Evolutionary conservation across 23 red algal genomes (phyloP).

Genomic region (Chondrus crispus): DNA sequence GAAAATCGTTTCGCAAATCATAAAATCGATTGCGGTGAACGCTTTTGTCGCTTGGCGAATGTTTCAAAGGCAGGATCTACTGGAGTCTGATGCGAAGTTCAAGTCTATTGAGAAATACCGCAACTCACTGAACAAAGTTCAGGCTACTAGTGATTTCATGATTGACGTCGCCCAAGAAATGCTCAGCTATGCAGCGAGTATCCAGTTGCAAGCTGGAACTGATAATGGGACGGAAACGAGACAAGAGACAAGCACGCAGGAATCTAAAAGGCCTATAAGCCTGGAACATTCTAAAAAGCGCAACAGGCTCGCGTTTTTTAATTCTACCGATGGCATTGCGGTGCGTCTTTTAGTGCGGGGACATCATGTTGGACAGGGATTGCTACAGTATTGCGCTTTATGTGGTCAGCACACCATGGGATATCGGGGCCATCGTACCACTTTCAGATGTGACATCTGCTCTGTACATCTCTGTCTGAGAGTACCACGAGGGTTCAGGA

Average conservation of each 20-base stretch:
- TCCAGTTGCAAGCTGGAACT: neutral
- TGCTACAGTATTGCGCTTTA: neutral
- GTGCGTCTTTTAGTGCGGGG: neutral
- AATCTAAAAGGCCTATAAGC: no score
- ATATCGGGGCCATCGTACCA: neutral
- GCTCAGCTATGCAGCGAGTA: neutral
- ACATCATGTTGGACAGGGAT: neutral
- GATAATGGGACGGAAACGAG: no score
- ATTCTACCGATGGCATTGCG: neutral
- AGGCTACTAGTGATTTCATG: neutral
- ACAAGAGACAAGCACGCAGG: no score
- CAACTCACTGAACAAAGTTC: neutral
- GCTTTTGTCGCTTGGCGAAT: neutral
- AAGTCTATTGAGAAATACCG: neutral
- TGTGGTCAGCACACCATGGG: neutral
- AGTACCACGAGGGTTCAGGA: neutral
- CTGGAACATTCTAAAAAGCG: neutral
- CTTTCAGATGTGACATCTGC: neutral
- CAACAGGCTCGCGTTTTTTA: constrained; percentile 3
- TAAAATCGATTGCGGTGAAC: constrained; percentile 11
- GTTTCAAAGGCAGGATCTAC: neutral
- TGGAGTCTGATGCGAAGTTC: neutral
- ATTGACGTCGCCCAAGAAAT: constrained; percentile 6
- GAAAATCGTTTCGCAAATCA: neutral
- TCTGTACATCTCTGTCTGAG: neutral